These are phyloP conservation scores for Xylariaceae sp. DNA, from an alignment of 2,329 filamentous ascomycete genomes.

Conservation along the genomic window DNA sequence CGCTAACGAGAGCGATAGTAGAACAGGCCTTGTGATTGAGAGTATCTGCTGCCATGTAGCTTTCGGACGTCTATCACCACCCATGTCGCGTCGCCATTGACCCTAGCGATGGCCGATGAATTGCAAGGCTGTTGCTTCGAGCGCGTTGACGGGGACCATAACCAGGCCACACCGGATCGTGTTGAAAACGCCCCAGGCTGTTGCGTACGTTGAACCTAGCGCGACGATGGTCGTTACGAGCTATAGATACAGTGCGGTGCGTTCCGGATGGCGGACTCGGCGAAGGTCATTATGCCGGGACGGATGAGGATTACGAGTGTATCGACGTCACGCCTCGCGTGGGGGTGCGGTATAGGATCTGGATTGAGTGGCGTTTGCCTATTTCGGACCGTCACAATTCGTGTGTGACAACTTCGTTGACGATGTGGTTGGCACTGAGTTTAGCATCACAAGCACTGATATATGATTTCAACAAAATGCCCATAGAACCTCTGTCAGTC, in stretches of 20 bases:
- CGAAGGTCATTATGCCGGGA: conserved; percentile 57
- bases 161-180: conserved; percentile 71
- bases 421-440: no score
- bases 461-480: no score
- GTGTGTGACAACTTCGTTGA: no score
- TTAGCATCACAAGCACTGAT: no score
- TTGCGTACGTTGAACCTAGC: conserved; percentile 62
- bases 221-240: conserved; percentile 61
- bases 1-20: conserved; percentile 50
- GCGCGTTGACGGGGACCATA: conserved; percentile 67
- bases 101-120: conserved; percentile 69
- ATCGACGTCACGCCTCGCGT: no score
- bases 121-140: conserved; percentile 61
- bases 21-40: conserved; percentile 47
- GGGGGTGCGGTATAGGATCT: no score
- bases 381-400: no score
- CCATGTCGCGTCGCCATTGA: conserved; percentile 32
- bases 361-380: no score
- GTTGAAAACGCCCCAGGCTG: conserved; percentile 70
- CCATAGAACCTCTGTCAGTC: no score
- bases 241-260: conserved; percentile 63
- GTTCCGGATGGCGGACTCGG: conserved; percentile 64
- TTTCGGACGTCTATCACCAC: conserved; percentile 14
- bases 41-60: conserved; percentile 7
- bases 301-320: conserved; percentile 47